Base-by-base conservation (phyloP, 441 rosid genomes). In the Manihot esculenta region DNA sequence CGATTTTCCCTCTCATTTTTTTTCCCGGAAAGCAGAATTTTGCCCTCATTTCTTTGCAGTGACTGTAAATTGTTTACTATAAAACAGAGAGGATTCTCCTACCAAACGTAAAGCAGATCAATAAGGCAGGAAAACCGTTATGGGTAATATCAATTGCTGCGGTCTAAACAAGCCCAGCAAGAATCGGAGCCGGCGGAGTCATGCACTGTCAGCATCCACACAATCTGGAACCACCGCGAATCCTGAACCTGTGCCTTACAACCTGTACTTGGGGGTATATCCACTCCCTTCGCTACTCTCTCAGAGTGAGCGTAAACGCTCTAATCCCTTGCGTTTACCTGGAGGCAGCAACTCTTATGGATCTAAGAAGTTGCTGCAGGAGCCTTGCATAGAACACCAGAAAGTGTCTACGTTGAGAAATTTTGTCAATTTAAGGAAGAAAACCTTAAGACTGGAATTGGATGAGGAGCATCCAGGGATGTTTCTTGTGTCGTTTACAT, bases 361-460 rank as follows among this genome's bases (percentile, higher is more conserved):
- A 5, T 87, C 88, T 18, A 53, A 82, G 85, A 75, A 86, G 79
- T 77, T 76, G 49, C 79, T 80, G 1, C 86, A 86, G 14, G 57
- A 84, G 41, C 98, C 96, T 13, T 88, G 82, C 57, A 88, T 95
- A 58, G 99, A 95, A 79, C 94, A 93, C 74, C 99, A 93, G 82
- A 93, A 87, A 77, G 92, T 94, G 30, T 89, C 88, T 12, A 89
- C 95, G 0, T 89, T 95, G 30, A 79, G 89, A 60, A 93, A 89
- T 67, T 95, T 85, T 68, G 95, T 95, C 50, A 91, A 93, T 73
- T 77, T 95, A 64, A 93, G 87, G 84, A 95, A 95, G 83, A 98
- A 95, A 73, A 83, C 82, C 69, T 78, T 95, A 76, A 80, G 76
- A 78, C 69, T 95, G 53, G 97, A 85, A 71, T 62, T 84, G 6